Evolutionary conservation across 1,284 basidiomycete genomes (phyloP).

Genomic region (Ceratobasidium sp.): DNA sequence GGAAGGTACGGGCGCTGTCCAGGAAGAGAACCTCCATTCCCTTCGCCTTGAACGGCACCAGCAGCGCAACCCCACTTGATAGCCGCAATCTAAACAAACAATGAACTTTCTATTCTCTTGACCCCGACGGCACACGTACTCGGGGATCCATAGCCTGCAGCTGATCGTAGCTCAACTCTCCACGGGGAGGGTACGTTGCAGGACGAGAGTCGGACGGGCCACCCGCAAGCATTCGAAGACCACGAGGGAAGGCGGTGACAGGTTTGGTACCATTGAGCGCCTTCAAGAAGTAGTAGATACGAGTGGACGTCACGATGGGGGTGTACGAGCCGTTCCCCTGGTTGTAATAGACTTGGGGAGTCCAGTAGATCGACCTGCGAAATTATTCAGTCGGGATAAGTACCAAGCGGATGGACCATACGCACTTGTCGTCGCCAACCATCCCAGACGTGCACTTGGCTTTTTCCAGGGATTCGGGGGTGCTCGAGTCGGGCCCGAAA

Average conservation of each 20-base stretch:
- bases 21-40: constrained; percentile 23
- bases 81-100: constrained; percentile 10
- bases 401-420: neutral
- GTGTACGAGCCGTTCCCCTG: constrained; percentile 1
- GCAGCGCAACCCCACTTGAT: constrained; percentile 37
- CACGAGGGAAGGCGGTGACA: constrained; percentile 22
- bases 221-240: constrained; percentile 23
- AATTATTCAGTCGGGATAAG: neutral
- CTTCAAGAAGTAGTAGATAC: constrained; percentile 40
- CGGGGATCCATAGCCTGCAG: constrained; percentile 38
- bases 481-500: constrained; percentile 18
- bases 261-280: constrained; percentile 21
- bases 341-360: constrained; percentile 17
- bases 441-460: constrained; percentile 27
- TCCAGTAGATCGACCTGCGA: constrained; percentile 29
- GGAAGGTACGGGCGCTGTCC: constrained; percentile 39
- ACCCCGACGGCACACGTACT: no score
- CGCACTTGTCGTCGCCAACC: constrained; percentile 29
- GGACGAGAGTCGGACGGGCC: neutral
- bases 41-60: constrained; percentile 37
- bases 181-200: constrained; percentile 1
- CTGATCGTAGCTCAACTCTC: constrained; percentile 31
- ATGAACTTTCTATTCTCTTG: neutral
- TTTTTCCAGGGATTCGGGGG: neutral
- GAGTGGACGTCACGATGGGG: neutral